These are phyloP conservation scores for Poa annua DNA, from an alignment of 176 grass and related monocot species.

Conservation along the genomic window DNA sequence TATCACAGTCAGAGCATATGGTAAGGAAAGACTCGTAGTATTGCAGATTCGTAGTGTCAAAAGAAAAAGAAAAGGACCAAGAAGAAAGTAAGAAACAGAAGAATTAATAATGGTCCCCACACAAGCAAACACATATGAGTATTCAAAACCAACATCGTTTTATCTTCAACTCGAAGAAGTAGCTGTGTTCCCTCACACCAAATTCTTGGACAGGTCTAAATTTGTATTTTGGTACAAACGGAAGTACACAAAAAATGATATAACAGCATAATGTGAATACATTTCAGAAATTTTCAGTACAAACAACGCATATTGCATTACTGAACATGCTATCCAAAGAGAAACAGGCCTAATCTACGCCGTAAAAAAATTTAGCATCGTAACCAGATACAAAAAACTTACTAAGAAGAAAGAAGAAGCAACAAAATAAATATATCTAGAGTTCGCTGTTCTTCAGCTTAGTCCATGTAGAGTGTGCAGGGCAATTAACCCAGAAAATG, in stretches of 20 bases:
- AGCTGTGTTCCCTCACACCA: not conserved
- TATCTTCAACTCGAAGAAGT: not conserved
- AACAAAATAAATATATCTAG: not conserved
- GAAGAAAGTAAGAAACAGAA: not conserved
- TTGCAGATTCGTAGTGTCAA: not conserved
- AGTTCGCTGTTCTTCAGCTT: not conserved
- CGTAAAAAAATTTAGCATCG: not conserved
- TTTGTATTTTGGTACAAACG: not conserved
- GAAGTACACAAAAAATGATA: not conserved
- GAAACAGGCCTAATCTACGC: not conserved
- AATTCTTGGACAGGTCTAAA: not conserved
- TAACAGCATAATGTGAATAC: not conserved
- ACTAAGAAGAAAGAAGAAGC: not conserved
- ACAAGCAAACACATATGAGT: not conserved
- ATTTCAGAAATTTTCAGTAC: not conserved
- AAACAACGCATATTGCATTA: not conserved
- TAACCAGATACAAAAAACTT: not conserved
- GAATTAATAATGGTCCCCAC: not conserved
- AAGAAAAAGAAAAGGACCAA: not conserved
- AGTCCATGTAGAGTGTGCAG: not conserved
- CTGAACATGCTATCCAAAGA: not conserved
- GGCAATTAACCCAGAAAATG: not conserved
- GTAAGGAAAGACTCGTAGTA: not conserved
- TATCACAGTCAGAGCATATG: not conserved
- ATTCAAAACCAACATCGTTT: not conserved